Evolutionary conservation across 345 rosid species (phyloP).

Genomic region (Salix purpurea): DNA sequence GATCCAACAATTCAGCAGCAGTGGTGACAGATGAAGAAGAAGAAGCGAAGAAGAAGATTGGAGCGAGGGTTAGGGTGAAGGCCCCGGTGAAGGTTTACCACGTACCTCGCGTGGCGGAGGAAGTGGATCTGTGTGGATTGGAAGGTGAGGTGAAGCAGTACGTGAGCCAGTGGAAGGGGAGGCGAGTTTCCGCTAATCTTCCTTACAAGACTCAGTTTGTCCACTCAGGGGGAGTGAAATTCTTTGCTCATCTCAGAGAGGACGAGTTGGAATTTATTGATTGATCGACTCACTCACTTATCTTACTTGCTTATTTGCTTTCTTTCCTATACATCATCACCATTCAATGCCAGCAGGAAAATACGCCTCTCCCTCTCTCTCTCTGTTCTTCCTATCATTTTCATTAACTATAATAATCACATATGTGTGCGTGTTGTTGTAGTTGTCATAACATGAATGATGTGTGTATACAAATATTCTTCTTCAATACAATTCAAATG

Average conservation of each 20-base stretch:
- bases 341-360: background rate
- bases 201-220: constrained; percentile 79
- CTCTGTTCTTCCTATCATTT: background rate
- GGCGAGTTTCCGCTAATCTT: constrained; percentile 68
- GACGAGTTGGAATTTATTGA: constrained; percentile 72
- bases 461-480: background rate
- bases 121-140: constrained; percentile 69
- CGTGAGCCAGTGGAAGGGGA: constrained; percentile 71
- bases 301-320: background rate
- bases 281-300: background rate
- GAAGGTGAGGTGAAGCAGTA: constrained; percentile 75
- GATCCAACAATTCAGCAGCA: constrained; percentile 6
- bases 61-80: constrained; percentile 70
- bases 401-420: background rate
- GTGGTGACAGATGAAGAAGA: constrained; percentile 8
- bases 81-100: constrained; percentile 84
- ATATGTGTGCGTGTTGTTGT: background rate
- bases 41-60: constrained; percentile 38
- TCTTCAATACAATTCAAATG: background rate
- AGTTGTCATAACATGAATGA: background rate
- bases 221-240: constrained; percentile 73
- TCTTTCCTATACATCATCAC: background rate
- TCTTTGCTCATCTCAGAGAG: constrained; percentile 80
- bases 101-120: constrained; percentile 67
- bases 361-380: background rate